These are phyloP conservation scores for Malus hybrid DNA, from an alignment of 331 rosid species.

Conservation along the genomic window DNA sequence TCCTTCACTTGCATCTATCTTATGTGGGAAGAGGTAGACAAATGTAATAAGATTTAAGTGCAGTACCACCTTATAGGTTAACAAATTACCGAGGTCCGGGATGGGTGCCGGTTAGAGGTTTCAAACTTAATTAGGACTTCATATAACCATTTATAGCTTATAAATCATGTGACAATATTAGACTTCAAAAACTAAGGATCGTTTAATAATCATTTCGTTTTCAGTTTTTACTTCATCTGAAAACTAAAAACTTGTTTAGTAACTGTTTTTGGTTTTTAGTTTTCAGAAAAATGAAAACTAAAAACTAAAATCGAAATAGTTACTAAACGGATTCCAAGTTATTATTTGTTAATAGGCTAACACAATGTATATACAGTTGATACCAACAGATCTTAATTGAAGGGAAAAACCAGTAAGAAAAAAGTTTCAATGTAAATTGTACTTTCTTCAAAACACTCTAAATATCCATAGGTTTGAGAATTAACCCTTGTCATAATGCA, in stretches of 20 bases:
- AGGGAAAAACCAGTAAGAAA: background rate
- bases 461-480: background rate
- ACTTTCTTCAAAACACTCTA: background rate
- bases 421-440: background rate
- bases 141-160: background rate
- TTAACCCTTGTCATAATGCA: background rate
- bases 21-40: background rate
- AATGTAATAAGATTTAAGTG: background rate
- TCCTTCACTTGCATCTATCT: background rate
- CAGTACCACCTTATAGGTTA: background rate
- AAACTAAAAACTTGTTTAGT: no score
- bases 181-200: background rate
- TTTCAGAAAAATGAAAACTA: no score
- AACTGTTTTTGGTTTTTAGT: no score
- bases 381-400: background rate
- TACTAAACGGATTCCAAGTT: background rate
- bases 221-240: background rate
- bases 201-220: background rate
- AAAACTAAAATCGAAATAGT: no score
- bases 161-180: background rate
- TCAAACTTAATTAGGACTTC: background rate
- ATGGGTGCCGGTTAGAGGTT: background rate
- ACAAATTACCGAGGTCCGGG: background rate
- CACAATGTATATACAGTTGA: background rate
- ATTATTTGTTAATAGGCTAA: background rate